These are phyloP conservation scores for Ganoderma meredithae DNA, from an alignment of 1,284 basidiomycete species.

Conservation along the genomic window DNA sequence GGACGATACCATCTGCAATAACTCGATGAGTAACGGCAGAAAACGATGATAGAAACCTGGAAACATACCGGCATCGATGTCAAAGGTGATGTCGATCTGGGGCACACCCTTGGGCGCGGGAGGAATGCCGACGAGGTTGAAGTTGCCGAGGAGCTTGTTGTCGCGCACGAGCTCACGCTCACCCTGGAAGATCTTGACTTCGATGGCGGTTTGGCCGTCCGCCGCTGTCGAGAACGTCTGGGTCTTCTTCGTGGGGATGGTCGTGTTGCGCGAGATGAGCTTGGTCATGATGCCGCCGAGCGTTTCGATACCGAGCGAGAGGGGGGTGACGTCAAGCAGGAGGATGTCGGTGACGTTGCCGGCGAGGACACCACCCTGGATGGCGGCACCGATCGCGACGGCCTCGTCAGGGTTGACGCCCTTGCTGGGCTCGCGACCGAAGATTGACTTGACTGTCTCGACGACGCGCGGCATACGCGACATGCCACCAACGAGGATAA, in stretches of 20 bases:
- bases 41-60: slow-evolving; percentile 50
- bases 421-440: slow-evolving; percentile 96
- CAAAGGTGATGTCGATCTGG: slow-evolving; percentile 98
- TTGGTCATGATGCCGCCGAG: slow-evolving; percentile 99
- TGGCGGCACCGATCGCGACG: slow-evolving; percentile 96
- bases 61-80: slow-evolving; percentile 91
- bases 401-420: slow-evolving; percentile 98
- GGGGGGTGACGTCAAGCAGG: slow-evolving; percentile 94
- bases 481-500: slow-evolving; percentile 99
- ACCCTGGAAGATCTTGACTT: slow-evolving; percentile 98
- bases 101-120: slow-evolving; percentile 98
- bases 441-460: slow-evolving; percentile 92
- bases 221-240: slow-evolving; percentile 99
- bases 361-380: slow-evolving; percentile 96
- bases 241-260: slow-evolving; percentile 99
- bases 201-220: slow-evolving; percentile 94
- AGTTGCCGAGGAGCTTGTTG: slow-evolving; percentile 99
- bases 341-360: slow-evolving; percentile 98
- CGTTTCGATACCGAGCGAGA: slow-evolving; percentile 96
- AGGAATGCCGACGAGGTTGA: slow-evolving; percentile 98
- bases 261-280: slow-evolving; percentile 95
- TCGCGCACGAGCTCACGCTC: slow-evolving; percentile 97
- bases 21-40: slow-evolving; percentile 42
- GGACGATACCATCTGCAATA: slow-evolving; percentile 38
- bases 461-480: slow-evolving; percentile 95